Conservation (phyloP, 805 yeast genomes). For the Scheffersomyces stipitis region DNA sequence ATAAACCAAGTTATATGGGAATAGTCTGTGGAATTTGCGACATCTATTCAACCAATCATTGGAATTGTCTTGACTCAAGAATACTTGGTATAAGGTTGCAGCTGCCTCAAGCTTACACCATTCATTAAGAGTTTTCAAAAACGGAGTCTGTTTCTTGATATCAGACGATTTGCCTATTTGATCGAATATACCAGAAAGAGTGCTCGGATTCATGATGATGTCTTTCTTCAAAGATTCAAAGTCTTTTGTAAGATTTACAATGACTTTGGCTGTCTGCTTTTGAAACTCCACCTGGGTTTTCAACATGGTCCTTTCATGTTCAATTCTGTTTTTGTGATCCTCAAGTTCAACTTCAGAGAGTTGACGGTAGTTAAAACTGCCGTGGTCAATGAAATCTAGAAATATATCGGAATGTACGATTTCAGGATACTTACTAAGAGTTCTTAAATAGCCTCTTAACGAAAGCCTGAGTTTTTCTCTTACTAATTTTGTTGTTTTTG, state of each 20-base stretch:
- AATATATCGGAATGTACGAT: constrained; percentile 54
- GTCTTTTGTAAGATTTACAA: constrained; percentile 52
- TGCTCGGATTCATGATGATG: constrained; percentile 49
- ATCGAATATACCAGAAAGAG: constrained; percentile 58
- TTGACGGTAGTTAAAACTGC: constrained; percentile 25
- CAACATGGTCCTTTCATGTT: constrained; percentile 58
- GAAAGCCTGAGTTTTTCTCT: constrained; percentile 79
- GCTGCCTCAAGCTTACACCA: constrained; percentile 85
- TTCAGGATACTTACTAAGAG: constrained; percentile 52
- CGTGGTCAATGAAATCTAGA: constrained; percentile 50
- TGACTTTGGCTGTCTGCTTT: constrained; percentile 59
- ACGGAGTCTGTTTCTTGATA: constrained; percentile 61
- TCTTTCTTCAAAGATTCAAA: constrained; percentile 60
- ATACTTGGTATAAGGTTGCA: constrained; percentile 76
- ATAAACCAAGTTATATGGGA: constrained; percentile 79
- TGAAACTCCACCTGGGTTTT: constrained; percentile 72
- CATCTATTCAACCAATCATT: constrained; percentile 72
- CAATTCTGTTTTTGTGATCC: constrained; percentile 60
- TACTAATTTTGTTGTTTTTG: constrained; percentile 35
- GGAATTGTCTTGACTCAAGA: constrained; percentile 79
- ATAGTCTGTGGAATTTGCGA: constrained; percentile 66
- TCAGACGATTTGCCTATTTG: constrained; percentile 60
- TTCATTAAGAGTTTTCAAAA: constrained; percentile 68
- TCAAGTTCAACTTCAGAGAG: constrained; percentile 43
- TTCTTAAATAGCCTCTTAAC: constrained; percentile 67